Evolutionary conservation across 352 stramenopile species (phyloP).

Genomic region (Blastocystis sp.): DNA sequence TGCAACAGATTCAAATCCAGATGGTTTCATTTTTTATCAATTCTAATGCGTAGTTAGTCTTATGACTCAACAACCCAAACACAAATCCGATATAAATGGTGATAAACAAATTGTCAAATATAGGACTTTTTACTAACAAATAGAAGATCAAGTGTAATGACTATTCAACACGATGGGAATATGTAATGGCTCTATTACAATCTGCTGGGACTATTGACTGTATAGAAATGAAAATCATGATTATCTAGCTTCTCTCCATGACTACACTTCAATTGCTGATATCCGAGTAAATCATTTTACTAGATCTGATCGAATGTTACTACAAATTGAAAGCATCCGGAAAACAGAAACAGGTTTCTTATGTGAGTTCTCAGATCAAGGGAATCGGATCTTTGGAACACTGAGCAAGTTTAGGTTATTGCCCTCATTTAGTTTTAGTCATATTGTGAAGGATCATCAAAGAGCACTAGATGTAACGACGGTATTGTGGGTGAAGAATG

Average conservation of each 20-base stretch:
- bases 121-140: too few species aligned
- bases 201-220: background rate
- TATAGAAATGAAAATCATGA: background rate
- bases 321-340: conserved; percentile 46
- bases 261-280: conserved; percentile 28
- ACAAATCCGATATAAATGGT: too few species aligned
- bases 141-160: background rate
- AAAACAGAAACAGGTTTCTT: conserved; percentile 58
- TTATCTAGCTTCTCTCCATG: background rate
- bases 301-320: conserved; percentile 2
- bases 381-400: conserved; percentile 20
- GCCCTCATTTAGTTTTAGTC: background rate
- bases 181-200: conserved; percentile 30
- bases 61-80: background rate
- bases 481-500: conserved; percentile 25
- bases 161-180: conserved; percentile 28
- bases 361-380: conserved; percentile 49
- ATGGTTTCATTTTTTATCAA: background rate
- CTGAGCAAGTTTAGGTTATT: conserved; percentile 21
- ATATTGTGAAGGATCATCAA: conserved; percentile 46
- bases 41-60: background rate
- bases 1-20: background rate
- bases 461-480: background rate
- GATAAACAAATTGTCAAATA: too few species aligned
- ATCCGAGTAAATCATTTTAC: conserved; percentile 19